Evolutionary conservation across 2,329 filamentous ascomycete species (phyloP), one percentile per base, ranked within the genome.

Genomic region (Colletotrichum somersetense): DNA sequence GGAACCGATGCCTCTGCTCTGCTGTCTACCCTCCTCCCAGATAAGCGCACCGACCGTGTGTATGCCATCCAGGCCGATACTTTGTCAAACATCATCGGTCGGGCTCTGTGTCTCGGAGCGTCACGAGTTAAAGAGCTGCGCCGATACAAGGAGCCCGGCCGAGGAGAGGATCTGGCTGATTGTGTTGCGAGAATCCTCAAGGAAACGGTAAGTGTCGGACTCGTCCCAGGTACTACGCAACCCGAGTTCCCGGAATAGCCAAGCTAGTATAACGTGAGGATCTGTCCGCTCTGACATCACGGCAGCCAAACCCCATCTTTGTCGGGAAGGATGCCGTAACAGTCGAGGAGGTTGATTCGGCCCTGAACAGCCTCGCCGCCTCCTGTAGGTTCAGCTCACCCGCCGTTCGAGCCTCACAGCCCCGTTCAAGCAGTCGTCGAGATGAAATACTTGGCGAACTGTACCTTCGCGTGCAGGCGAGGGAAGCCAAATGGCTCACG

Each of bases 401-500:
- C 1, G 83, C 85, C 20, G 83, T 94, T 66, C 86, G 88, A 57
- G 78, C 80, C 30, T 79, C 80, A 3, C 77, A 77, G 42, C 72
- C 77, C 18, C 75, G 72, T 66, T 44, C 76, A 42, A 72, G 75
- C 30, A 50, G 69, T 77, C 88, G 70, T 76, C 88, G 77, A 80
- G 80, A 82, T 5, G 79, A 86, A 18, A 55, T 72, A 4, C 79
- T 96, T 1, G 84, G 84, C 26, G 78, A 79, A 0, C 78, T 95
- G 1, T 93, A 92, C 76, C 83, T 81, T 40, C 87, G 89, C 10
- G 78, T 94, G 12, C 85, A 85, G 57, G 89, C 93, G 3, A 84
- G 85, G 55, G 93, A 97, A 78, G 92, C 91, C 5, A 97, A 97
- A 81, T 98, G 95, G 95, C 86, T 97, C 14, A 93, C 93, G 0